Evolutionary conservation across 2,329 filamentous ascomycete species (phyloP).

Genomic region (Colletotrichum shisoi): DNA sequence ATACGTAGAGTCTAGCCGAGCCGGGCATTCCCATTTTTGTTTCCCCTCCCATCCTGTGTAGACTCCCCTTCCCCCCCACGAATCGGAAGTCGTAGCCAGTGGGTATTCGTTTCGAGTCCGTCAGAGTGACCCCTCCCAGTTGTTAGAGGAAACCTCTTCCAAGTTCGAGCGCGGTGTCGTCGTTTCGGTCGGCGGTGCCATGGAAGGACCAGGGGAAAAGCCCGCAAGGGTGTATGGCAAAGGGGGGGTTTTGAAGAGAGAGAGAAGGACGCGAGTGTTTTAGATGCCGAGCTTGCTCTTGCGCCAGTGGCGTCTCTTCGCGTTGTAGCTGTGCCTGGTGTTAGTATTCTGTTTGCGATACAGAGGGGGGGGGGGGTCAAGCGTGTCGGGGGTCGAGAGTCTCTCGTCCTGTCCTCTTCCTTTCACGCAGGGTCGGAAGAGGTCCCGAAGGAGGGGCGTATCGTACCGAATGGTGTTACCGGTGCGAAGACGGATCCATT

Average conservation of each 20-base stretch:
- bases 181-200: slow-evolving; percentile 34
- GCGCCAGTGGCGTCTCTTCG: slow-evolving; percentile 99
- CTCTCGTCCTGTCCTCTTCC: not conserved
- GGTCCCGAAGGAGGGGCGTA: slow-evolving; percentile 13
- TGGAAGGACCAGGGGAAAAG: slow-evolving; percentile 40
- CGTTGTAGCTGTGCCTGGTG: slow-evolving; percentile 82
- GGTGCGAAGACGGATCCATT: slow-evolving; percentile 99
- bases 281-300: slow-evolving; percentile 99
- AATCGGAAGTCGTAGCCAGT: slow-evolving; percentile 35
- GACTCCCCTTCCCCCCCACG: slow-evolving; percentile 43
- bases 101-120: slow-evolving; percentile 31
- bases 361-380: not conserved
- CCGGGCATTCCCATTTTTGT: slow-evolving; percentile 43
- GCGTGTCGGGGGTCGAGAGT: not conserved
- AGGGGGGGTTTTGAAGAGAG: slow-evolving; percentile 47
- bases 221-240: slow-evolving; percentile 38
- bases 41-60: slow-evolving; percentile 35
- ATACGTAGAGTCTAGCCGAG: slow-evolving; percentile 43
- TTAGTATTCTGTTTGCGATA: slow-evolving; percentile 6
- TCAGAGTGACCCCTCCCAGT: slow-evolving; percentile 32
- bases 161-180: slow-evolving; percentile 38
- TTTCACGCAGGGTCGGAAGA: not conserved
- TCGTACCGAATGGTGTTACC: slow-evolving; percentile 99
- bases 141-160: slow-evolving; percentile 20
- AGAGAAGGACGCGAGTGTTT: slow-evolving; percentile 62